Evolutionary conservation across 2,329 filamentous ascomycete species (phyloP).

Genomic region (Botrytis fabae): DNA sequence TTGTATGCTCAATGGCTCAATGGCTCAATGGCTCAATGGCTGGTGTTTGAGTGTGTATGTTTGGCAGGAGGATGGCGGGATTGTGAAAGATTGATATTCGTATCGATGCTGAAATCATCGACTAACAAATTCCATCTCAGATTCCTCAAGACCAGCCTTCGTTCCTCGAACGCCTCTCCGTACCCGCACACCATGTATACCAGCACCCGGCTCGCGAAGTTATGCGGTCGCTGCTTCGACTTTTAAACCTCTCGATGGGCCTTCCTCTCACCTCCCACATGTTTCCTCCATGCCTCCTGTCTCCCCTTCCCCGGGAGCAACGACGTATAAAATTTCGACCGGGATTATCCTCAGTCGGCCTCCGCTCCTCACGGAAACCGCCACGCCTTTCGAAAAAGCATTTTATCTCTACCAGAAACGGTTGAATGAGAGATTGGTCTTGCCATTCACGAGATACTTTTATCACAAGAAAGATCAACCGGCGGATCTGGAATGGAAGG

Average conservation of each 20-base stretch:
- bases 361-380: conserved; percentile 79
- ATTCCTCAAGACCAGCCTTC: neutral
- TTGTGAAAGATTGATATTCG: neutral
- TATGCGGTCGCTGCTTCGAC: conserved; percentile 39
- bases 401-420: conserved; percentile 98
- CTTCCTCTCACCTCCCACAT: conserved; percentile 43
- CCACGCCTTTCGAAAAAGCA: conserved; percentile 85
- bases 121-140: neutral
- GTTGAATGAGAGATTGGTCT: conserved; percentile 84
- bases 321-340: conserved; percentile 51
- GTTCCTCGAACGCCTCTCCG: neutral
- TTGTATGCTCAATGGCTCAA: neutral
- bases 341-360: conserved; percentile 85
- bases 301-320: conserved; percentile 26
- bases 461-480: conserved; percentile 94
- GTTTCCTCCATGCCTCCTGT: conserved; percentile 36
- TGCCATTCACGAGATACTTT: conserved; percentile 87
- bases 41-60: neutral
- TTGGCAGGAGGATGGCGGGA: neutral
- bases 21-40: neutral
- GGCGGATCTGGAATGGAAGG: conserved; percentile 82
- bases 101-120: neutral
- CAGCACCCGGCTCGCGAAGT: conserved; percentile 24
- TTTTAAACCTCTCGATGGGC: conserved; percentile 30
- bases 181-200: conserved; percentile 11